A percentile compares a stretch with the other conserved stretches of the same genome.
Evolutionary conservation across 2,329 filamentous ascomycete species (phyloP).

Genomic region (Apiospora marii): DNA sequence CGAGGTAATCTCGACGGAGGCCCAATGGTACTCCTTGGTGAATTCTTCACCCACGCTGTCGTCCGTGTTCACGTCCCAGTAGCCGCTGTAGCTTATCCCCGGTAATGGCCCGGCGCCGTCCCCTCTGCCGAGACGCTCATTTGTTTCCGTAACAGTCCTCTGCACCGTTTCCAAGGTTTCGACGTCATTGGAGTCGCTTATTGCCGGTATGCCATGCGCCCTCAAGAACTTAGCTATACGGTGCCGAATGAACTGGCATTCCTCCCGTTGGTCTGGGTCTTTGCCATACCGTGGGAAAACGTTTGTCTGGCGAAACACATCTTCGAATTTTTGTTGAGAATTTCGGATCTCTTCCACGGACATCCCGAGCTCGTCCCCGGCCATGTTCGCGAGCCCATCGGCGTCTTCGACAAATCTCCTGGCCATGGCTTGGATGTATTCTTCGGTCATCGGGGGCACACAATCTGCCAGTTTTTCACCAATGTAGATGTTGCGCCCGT

Average conservation of each 20-base stretch:
- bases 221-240: constrained; percentile 21
- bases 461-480: not conserved
- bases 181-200: constrained; percentile 22
- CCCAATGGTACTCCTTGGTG: not conserved
- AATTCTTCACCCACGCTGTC: not conserved
- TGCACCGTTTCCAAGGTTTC: not conserved
- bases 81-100: not conserved
- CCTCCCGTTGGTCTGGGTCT: not conserved
- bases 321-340: no score
- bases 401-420: no score
- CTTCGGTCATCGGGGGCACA: not conserved
- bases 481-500: constrained; percentile 19
- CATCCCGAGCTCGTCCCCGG: no score
- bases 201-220: not conserved
- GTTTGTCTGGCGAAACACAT: no score
- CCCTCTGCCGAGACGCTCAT: not conserved
- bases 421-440: no score
- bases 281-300: not conserved
- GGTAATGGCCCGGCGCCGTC: no score
- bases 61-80: constrained; percentile 25
- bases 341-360: no score
- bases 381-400: no score
- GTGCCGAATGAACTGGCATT: not conserved
- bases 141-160: not conserved
- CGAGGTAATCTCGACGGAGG: constrained; percentile 16